Percentiles rank a stretch among this genome's conserved stretches.
These are phyloP conservation scores for Lagenaria siceraria DNA, from an alignment of 306 rosid genomes.

Conservation along the genomic window DNA sequence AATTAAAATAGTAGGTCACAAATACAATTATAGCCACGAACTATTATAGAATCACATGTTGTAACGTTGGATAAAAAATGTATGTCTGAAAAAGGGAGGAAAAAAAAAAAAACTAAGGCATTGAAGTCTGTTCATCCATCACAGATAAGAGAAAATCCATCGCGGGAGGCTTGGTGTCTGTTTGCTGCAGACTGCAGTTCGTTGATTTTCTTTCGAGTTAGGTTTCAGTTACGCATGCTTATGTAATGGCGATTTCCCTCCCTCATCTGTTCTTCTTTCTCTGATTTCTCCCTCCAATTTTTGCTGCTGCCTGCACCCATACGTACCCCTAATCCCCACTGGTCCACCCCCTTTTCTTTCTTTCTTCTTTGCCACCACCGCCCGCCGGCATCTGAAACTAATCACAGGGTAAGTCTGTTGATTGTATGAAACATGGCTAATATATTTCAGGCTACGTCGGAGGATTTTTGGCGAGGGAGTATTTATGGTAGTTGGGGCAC, in stretches of 20 bases:
- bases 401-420: neutral
- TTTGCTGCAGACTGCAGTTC: neutral
- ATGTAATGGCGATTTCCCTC: neutral
- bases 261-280: neutral
- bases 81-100: no score
- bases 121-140: neutral
- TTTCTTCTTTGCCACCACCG: neutral
- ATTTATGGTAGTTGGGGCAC: slow-evolving; percentile 43
- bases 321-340: neutral
- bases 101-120: no score
- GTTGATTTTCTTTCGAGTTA: neutral
- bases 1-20: no score
- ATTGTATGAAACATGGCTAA: neutral
- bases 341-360: neutral
- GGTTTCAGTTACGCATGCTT: neutral
- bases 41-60: no score
- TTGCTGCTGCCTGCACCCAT: no score
- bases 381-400: neutral
- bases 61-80: no score
- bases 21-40: no score
- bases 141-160: neutral
- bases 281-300: neutral
- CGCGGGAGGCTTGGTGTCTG: neutral
- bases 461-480: slow-evolving; percentile 29
- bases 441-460: slow-evolving; percentile 9